Base-by-base conservation (phyloP, 2,329 filamentous ascomycete genomes). In the Hymenotorrendiella dingleyae region DNA sequence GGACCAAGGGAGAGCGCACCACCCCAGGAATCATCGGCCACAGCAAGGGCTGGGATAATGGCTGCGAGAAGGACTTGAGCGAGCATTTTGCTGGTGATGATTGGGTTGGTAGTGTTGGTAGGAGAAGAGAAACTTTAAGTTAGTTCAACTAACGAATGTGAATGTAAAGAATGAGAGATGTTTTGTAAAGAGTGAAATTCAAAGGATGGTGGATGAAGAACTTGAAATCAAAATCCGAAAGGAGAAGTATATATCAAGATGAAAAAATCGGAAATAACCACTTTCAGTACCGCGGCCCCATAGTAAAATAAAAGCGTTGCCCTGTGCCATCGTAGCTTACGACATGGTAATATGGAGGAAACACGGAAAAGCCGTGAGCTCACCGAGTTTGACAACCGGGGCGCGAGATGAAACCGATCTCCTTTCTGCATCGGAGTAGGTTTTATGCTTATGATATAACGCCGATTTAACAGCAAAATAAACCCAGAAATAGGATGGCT, bases 1-100 rank as follows among this genome's bases (percentile, higher is more conserved):
- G 59, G 62, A 21, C 64, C 63, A 4, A 67, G 59, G 7, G 63
- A 67, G 7, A 66, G 59, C 17, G 60, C 58, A 12, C 63, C 63
- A 23, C 64, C 65, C 64, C 64, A 66, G 23, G 47, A 56, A 32
- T 66, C 64, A 6, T 39, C 38, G 17, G 40, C 39, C 16, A 16
- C 12, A 24, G 24, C 20, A 22, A n/a, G 34, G 21, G 34, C 34
- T 8, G n/a, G 24, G 12, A 36, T 14, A n/a, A 20, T 14, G 12
- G 20, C 34, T 10, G 34, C 34, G 7, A 36, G 34, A 12, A 36
- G 34, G 10, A 23, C 34, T 23, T 12, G 19, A 24, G 34, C 20
- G 9, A 36, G 20, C 34, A 36, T 36, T 12, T 3, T 36, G 34
- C 6, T 8, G 6, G n/a, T 11, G 1, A 33, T 4, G 3, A 10